Evolutionary conservation across 768 basidiomycete genomes (phyloP), one percentile per base, ranked within the genome.

Genomic region (Tephrocybe sp.): DNA sequence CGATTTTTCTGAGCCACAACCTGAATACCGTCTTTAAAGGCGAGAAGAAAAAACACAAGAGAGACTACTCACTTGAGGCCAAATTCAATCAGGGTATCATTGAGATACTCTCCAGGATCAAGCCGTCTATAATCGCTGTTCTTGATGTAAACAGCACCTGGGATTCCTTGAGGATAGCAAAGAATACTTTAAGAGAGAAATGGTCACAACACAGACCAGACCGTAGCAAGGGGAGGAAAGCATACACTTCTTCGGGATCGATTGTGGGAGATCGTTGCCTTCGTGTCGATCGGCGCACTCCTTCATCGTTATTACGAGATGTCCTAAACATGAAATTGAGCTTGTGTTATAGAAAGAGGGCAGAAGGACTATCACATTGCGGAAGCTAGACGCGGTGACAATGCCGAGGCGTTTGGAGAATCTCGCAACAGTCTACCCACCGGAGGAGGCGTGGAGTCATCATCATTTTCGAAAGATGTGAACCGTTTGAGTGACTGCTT

Each of bases 1-100:
- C 78, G 21, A 90, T 66, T 6, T 79, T 75, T 42, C 71, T 76
- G 9, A 86, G 73, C 86, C 89, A 91, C 12, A 84, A 71, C 64
- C 93, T 95, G 48, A 35, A 47, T 53, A 37, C 53, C 36, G 56
- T 37, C 16, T 37, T 8, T 3, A 19, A 19, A n/a, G 9, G 6
- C 18, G 9, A n/a, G 6, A 18, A 6, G 7, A 5, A 37, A 5
- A 19, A 37, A 37, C 16, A 12, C 5, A 37, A 19, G 3, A 19
- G n/a, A 37, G n/a, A n/a, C n/a, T n/a, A 37, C 89, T 39, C 60
- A 94, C 94, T 93, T 95, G 27, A 99, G 75, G 3, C 92, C 95
- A 58, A 95, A 97, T 63, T 99, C 97, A 25, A 98, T 94, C 28
- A 99, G 71, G 0, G 92, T 97, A 69, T 99, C 97, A 62, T 99